Evolutionary conservation across 2,329 filamentous ascomycete species (phyloP).

Genomic region (Cladophialophora psammophila): DNA sequence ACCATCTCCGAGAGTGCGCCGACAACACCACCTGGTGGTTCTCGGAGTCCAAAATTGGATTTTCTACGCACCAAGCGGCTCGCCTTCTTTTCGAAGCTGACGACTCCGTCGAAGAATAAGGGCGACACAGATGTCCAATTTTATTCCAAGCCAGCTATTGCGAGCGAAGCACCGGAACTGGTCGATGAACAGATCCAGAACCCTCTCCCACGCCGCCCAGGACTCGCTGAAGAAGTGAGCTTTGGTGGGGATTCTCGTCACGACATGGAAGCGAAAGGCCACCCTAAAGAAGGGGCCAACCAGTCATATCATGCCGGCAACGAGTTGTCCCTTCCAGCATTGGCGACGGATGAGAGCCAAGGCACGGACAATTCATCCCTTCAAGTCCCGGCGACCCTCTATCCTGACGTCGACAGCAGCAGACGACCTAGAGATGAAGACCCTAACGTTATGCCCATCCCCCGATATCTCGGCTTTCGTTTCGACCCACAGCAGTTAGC

Average conservation of each 20-base stretch:
- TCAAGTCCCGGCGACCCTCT: conserved; percentile 30
- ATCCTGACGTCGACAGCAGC: conserved; percentile 18
- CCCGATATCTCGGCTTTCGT: conserved; percentile 28
- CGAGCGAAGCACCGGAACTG: neutral
- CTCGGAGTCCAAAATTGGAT: conserved; percentile 18
- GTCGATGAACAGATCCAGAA: conserved; percentile 1
- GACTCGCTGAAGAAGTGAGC: neutral
- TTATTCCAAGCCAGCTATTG: conserved; percentile 7
- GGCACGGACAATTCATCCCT: conserved; percentile 1
- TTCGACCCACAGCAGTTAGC: conserved; percentile 40
- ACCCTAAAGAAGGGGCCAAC: neutral
- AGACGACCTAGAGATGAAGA: conserved; percentile 35
- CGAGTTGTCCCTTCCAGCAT: neutral
- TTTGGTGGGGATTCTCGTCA: neutral
- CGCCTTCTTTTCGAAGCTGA: conserved; percentile 34
- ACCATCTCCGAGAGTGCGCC: conserved; percentile 1
- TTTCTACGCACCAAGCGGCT: conserved; percentile 35
- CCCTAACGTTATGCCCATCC: conserved; percentile 38
- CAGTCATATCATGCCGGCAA: neutral
- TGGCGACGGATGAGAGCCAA: conserved; percentile 7
- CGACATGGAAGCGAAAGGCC: neutral
- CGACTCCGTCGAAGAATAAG: conserved; percentile 4
- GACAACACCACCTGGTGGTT: neutral
- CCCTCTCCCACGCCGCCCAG: neutral
- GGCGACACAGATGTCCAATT: conserved; percentile 6